These are phyloP conservation scores for Pythium monospermum DNA, from an alignment of 352 stramenopile species.

Conservation along the genomic window DNA sequence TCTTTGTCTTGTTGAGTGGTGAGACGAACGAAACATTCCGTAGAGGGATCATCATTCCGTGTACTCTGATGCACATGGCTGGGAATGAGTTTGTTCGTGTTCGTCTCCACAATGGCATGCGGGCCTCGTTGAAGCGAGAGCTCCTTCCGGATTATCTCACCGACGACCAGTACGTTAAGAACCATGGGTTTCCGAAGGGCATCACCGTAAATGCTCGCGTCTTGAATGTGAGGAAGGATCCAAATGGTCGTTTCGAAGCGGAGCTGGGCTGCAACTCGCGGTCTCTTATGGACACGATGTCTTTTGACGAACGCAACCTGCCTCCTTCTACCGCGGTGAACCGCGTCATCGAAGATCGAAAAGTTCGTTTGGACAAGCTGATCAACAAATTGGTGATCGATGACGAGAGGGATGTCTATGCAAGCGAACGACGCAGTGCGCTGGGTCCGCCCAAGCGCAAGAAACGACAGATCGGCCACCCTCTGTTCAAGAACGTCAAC, in stretches of 20 bases:
- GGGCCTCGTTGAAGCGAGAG: constrained; percentile 70
- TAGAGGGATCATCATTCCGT: constrained; percentile 82
- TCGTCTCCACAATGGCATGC: constrained; percentile 80
- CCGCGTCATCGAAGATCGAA: constrained; percentile 60
- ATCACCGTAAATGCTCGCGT: constrained; percentile 88
- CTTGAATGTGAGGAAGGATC: constrained; percentile 62
- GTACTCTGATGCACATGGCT: constrained; percentile 79
- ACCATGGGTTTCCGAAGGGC: constrained; percentile 65
- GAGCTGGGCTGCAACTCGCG: constrained; percentile 71
- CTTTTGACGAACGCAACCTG: constrained; percentile 57
- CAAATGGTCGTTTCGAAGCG: constrained; percentile 68
- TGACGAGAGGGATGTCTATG: constrained; percentile 59
- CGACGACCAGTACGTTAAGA: constrained; percentile 20
- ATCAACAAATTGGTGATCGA: constrained; percentile 70
- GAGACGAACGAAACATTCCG: constrained; percentile 79
- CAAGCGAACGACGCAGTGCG: constrained; percentile 17
- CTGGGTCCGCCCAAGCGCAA: constrained; percentile 57
- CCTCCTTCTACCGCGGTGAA: constrained; percentile 43
- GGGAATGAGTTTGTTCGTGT: constrained; percentile 78
- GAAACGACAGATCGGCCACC: constrained; percentile 84
- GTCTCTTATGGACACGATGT: constrained; percentile 68
- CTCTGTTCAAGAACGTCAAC: constrained; percentile 86
- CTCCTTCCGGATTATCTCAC: constrained; percentile 75
- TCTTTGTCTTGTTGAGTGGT: constrained; percentile 84
- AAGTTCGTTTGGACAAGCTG: constrained; percentile 64